Evolutionary conservation across 768 basidiomycete genomes (phyloP).

Genomic region (Tulasnella sp.): DNA sequence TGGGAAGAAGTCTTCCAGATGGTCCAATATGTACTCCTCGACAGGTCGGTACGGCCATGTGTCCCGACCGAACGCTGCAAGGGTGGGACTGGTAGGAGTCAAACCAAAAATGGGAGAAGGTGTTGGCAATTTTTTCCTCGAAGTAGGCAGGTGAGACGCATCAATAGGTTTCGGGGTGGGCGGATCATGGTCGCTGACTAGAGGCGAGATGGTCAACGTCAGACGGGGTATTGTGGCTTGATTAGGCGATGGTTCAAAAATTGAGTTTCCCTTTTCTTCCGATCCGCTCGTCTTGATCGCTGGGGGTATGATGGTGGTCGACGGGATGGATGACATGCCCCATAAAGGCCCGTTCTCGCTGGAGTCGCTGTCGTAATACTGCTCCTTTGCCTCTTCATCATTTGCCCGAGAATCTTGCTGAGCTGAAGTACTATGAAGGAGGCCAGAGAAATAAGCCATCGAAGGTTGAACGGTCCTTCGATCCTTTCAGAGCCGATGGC

Average conservation of each 20-base stretch:
- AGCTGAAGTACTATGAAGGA: too few relatives aligned
- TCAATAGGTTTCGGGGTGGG: constrained; percentile 18
- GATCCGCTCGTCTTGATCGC: background rate
- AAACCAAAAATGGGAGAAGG: constrained; percentile 19
- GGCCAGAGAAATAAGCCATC: too few relatives aligned
- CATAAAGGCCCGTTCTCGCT: constrained; percentile 19
- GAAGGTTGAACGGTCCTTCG: too few relatives aligned
- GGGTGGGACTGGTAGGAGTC: constrained; percentile 15
- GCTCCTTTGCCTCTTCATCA: background rate
- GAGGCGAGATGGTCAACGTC: constrained; percentile 3
- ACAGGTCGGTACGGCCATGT: constrained; percentile 89
- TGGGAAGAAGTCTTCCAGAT: constrained; percentile 92
- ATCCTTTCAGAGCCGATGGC: too few relatives aligned
- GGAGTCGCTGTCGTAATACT: background rate
- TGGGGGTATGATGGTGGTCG: background rate
- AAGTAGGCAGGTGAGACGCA: constrained; percentile 26
- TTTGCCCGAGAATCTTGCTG: too few relatives aligned
- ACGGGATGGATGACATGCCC: background rate
- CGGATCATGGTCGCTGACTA: constrained; percentile 26
- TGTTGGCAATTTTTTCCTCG: constrained; percentile 33
- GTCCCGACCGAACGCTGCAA: constrained; percentile 41
- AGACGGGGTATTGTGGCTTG: background rate
- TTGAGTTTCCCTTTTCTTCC: background rate
- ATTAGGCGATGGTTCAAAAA: background rate
- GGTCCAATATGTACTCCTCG: constrained; percentile 88